A percentile compares a stretch with the other conserved stretches of the same genome.
These are phyloP conservation scores for Termitomyces eurrhizus DNA, from an alignment of 768 basidiomycete genomes.

Conservation along the genomic window DNA sequence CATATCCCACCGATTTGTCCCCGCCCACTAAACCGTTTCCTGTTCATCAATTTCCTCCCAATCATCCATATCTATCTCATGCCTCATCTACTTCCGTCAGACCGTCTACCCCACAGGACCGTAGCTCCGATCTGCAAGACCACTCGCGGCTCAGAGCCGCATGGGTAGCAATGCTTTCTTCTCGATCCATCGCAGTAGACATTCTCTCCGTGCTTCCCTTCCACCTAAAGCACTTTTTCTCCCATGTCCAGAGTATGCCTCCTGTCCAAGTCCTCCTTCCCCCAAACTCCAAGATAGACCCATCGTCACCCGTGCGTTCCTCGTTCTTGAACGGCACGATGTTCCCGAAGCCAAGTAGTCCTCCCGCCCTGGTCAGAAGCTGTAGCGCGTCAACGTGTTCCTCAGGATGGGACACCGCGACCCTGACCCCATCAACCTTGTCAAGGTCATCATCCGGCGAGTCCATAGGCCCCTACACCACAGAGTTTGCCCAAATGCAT, in stretches of 20 bases:
- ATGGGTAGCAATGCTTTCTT: constrained; percentile 66
- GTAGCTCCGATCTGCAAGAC: constrained; percentile 46
- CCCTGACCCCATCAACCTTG: not conserved
- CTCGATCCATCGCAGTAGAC: constrained; percentile 50
- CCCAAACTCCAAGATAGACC: constrained; percentile 32
- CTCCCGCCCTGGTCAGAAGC: not conserved
- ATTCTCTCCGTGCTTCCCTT: constrained; percentile 61
- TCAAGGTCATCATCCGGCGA: constrained; percentile 4
- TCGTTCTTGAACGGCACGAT: not conserved
- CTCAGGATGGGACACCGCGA: not conserved
- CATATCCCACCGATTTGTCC: constrained; percentile 1
- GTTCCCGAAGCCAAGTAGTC: not conserved
- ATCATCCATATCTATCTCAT: constrained; percentile 1
- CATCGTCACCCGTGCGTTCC: not conserved
- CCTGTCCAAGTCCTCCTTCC: constrained; percentile 53
- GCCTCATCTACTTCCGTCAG: not conserved
- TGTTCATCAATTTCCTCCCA: not conserved
- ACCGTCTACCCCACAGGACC: constrained; percentile 16
- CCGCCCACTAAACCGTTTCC: not conserved
- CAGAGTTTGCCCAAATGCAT: constrained; percentile 59
- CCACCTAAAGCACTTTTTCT: constrained; percentile 55
- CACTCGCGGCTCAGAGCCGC: constrained; percentile 57
- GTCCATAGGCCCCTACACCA: not conserved
- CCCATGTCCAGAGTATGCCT: constrained; percentile 45
- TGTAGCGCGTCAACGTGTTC: constrained; percentile 3